Base-by-base conservation (phyloP, 345 rosid species). In the Boechera stricta region DNA sequence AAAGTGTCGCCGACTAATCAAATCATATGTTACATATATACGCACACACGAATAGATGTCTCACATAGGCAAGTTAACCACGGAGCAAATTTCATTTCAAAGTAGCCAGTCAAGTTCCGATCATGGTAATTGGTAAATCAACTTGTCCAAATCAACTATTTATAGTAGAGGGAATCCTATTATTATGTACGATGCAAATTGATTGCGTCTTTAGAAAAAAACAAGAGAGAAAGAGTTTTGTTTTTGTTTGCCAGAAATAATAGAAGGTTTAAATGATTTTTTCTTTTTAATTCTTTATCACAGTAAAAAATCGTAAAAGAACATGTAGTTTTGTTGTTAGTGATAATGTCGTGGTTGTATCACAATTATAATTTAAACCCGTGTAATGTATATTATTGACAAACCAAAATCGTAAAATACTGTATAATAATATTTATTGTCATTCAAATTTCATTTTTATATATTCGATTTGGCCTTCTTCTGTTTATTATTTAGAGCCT, bases 141-240 rank as follows among this genome's bases (percentile, higher is more conserved):
- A 64, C 12, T 31, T 64, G 54, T 41, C 63, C 51, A 47, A 47
- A 73, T 64, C 71, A 57, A 75, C 53, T 75, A 28, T 36, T 75
- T 36, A 16, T 48, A 11, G 26, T 11, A 49, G 32, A 28, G 56
- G 24, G 57, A 16, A 75, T 67, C 73, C 48, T 9, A 74, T 74
- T 48, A 54, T 66, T 29, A 36, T 67, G 73, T 67, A 75, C 53
- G 61, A 49, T 58, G 35, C 26, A 49, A 58, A 58, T 18, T 39
- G 45, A 38, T 74, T 64, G 65, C 71, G 3, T 44, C 10, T 32
- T 74, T 13, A 10, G 45, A 32, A 41, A 52, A 33, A 39, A 10
- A 39, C 10, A 1, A 33, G n/a, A 15, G 10, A n/a, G 6, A 16
- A 16, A 32, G 11, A 33, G 5, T 24, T 35, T 64, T 64, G 38